Percentiles rank a stretch among this genome's conserved stretches.
These are phyloP conservation scores for Mitragyna speciosa DNA, from an alignment of 257 asterid species.

Conservation along the genomic window DNA sequence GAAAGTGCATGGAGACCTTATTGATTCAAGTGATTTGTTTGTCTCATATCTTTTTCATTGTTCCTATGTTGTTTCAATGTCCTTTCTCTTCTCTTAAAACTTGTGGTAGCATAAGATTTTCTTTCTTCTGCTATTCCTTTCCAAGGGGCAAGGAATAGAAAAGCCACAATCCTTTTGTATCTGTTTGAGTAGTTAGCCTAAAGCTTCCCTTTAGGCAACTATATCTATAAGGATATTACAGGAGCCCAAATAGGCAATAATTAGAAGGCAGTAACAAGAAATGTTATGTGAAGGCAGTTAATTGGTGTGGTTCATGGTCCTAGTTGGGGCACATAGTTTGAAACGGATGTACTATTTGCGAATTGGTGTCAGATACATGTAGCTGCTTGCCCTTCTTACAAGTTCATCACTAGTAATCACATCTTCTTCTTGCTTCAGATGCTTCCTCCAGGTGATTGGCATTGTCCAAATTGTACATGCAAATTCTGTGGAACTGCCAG, in stretches of 20 bases:
- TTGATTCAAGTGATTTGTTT: background rate
- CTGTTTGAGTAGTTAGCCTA: background rate
- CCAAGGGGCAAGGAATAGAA: background rate
- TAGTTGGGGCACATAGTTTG: background rate
- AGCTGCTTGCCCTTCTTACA: background rate
- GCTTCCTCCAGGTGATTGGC: slow-evolving; percentile 94
- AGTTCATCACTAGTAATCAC: background rate
- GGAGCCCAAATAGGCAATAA: background rate
- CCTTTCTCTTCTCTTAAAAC: background rate
- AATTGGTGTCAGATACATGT: background rate
- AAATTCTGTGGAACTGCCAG: slow-evolving; percentile 64
- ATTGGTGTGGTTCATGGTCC: background rate
- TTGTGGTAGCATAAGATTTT: background rate
- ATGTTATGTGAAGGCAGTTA: background rate
- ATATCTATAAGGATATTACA: background rate
- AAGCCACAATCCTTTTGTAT: background rate
- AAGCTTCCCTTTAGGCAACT: background rate
- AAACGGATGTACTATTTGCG: background rate
- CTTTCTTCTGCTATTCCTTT: background rate
- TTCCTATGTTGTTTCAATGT: background rate
- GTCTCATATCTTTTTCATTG: background rate
- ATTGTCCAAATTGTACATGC: slow-evolving; percentile 84
- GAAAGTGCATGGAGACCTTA: background rate
- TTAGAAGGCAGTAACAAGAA: background rate
- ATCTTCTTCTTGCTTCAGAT: slow-evolving; percentile 44